These are phyloP conservation scores for Xylaria polymorpha DNA, from an alignment of 2,329 filamentous ascomycete genomes.

Conservation along the genomic window DNA sequence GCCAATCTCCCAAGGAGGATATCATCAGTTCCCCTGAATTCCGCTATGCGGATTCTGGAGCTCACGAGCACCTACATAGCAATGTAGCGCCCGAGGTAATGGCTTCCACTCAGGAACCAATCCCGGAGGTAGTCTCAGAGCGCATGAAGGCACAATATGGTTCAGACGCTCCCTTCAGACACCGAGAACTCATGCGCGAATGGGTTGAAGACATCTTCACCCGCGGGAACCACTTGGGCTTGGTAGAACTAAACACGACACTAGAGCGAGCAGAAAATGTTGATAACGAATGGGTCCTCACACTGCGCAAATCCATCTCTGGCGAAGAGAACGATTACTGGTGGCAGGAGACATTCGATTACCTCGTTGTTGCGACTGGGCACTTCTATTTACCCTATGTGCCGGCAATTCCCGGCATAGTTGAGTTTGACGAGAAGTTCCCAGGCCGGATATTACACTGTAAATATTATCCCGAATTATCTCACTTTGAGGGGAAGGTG, in stretches of 20 bases:
- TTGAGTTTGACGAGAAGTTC: neutral
- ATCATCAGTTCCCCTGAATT: neutral
- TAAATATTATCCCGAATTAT: slow-evolving; percentile 1
- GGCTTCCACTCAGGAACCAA: slow-evolving; percentile 1
- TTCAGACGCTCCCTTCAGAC: neutral
- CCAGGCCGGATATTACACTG: neutral
- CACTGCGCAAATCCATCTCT: neutral
- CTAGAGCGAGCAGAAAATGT: neutral
- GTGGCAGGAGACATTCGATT: slow-evolving; percentile 1
- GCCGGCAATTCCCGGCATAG: neutral
- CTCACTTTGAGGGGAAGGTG: neutral
- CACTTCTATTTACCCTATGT: neutral
- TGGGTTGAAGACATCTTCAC: neutral
- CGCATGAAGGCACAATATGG: neutral
- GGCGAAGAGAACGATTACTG: neutral
- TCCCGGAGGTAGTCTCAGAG: neutral
- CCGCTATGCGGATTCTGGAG: neutral
- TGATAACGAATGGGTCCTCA: neutral
- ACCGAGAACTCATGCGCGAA: neutral
- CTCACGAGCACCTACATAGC: neutral
- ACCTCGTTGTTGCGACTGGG: neutral
- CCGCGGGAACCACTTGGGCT: neutral
- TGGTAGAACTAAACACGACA: neutral
- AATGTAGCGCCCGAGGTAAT: neutral
- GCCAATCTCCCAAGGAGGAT: neutral